Evolutionary conservation across 1,139 yeast species (phyloP).

Genomic region (Debaryomycetaceae sp.): DNA sequence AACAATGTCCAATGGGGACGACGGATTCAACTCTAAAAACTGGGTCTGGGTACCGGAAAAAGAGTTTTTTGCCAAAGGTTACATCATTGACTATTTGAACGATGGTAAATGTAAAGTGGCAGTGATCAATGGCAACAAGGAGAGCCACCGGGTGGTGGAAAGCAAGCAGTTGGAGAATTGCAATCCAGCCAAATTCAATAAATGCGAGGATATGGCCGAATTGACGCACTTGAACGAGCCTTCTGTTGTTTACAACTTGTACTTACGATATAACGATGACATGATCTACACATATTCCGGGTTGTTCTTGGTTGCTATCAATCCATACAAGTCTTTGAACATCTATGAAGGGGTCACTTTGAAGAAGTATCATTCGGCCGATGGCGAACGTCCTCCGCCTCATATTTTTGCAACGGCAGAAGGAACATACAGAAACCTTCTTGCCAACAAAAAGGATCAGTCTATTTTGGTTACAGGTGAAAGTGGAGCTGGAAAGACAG

Average conservation of each 20-base stretch:
- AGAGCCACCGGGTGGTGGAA: conserved; percentile 32
- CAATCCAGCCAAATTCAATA: conserved; percentile 90
- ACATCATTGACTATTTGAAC: conserved; percentile 54
- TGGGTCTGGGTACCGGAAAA: conserved; percentile 86
- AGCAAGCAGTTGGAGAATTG: conserved; percentile 57
- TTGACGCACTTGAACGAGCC: conserved; percentile 93
- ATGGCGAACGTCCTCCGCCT: conserved; percentile 56
- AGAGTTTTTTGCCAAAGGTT: conserved; percentile 65
- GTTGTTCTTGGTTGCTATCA: conserved; percentile 88
- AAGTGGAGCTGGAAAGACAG: conserved; percentile 98
- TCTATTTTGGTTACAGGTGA: conserved; percentile 96
- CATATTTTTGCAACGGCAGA: conserved; percentile 94
- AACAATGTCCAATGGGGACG: conserved; percentile 33
- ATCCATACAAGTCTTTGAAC: conserved; percentile 80
- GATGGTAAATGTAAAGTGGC: conserved; percentile 51
- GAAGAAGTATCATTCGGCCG: conserved; percentile 47
- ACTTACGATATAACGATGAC: conserved; percentile 73
- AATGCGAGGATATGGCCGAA: conserved; percentile 93
- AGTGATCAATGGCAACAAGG: conserved; percentile 44
- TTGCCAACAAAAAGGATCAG: conserved; percentile 72
- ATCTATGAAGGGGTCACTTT: conserved; percentile 66
- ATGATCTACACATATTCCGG: conserved; percentile 78
- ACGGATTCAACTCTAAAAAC: conserved; percentile 51
- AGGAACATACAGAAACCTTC: conserved; percentile 74
- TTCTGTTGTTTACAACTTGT: conserved; percentile 80